A percentile compares a stretch with the other conserved stretches of the same genome.
phyloP scores from a whole-genome alignment of 441 rosid genomes.

The Erodium chrysanthum region DNA sequence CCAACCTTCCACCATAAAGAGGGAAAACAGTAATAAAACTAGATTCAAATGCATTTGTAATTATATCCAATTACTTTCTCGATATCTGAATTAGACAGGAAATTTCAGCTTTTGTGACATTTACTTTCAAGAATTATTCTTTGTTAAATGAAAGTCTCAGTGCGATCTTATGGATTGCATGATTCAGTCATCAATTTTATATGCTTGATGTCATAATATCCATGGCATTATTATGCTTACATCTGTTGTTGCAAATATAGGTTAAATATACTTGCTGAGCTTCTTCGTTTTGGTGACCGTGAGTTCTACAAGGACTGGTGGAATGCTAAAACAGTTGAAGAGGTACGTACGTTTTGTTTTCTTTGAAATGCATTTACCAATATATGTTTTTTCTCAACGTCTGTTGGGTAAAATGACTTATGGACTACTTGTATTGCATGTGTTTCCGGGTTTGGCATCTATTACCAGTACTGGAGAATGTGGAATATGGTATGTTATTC shows the following conservation, averaged over 20 bases:
- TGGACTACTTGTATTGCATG: slow-evolving; percentile 13
- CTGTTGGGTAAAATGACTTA: slow-evolving; percentile 19
- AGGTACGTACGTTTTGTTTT: slow-evolving; percentile 53
- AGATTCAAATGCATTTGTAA: not conserved
- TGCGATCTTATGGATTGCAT: not conserved
- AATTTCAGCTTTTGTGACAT: not conserved
- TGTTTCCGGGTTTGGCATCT: slow-evolving; percentile 25
- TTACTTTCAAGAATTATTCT: not conserved
- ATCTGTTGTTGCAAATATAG: slow-evolving; percentile 25
- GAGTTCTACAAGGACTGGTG: slow-evolving; percentile 99
- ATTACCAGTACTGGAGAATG: slow-evolving; percentile 89
- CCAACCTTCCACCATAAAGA: not conserved
- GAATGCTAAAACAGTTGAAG: slow-evolving; percentile 97
- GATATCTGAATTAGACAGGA: not conserved
- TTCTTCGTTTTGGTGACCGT: slow-evolving; percentile 92
- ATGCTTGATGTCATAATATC: not conserved
- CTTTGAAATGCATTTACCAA: slow-evolving; percentile 12
- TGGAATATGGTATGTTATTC: slow-evolving; percentile 88
- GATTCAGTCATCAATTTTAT: not conserved
- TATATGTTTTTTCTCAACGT: slow-evolving; percentile 1
- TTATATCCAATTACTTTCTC: not conserved
- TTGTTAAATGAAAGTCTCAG: not conserved
- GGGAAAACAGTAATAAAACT: not conserved
- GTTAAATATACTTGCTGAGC: slow-evolving; percentile 95
- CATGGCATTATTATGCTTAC: slow-evolving; percentile 9